A percentile compares a stretch with the other conserved stretches of the same genome.
Evolutionary conservation across 495 filamentous ascomycete genomes (phyloP).

Genomic region (Delitschia confertaspora): DNA sequence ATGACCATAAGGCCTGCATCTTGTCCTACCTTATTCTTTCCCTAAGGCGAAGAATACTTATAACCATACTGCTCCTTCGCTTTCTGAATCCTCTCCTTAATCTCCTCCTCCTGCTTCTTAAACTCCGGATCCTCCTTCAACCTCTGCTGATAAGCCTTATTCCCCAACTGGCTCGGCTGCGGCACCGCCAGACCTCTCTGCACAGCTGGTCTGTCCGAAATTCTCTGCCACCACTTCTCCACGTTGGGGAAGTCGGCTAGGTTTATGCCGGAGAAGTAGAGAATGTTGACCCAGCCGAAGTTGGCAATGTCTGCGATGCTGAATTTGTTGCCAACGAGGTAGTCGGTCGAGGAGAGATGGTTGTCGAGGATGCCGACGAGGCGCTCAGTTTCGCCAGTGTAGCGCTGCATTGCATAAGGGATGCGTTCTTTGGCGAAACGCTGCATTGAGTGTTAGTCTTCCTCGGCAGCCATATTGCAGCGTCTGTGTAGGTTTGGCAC

Average conservation of each 20-base stretch:
- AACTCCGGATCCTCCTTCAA: constrained; percentile 32
- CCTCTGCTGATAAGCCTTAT: constrained; percentile 23
- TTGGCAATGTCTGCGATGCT: constrained; percentile 34
- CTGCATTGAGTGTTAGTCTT: constrained; percentile 3
- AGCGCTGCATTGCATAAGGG: constrained; percentile 33
- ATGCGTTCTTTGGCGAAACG: constrained; percentile 32
- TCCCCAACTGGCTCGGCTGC: constrained; percentile 15
- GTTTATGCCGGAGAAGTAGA: constrained; percentile 27
- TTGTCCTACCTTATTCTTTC: no score
- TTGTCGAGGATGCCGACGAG: constrained; percentile 33
- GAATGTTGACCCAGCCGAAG: constrained; percentile 32
- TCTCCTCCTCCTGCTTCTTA: constrained; percentile 25
- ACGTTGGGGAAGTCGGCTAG: constrained; percentile 31
- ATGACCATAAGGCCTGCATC: no score
- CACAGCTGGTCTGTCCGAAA: constrained; percentile 31
- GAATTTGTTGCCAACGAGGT: constrained; percentile 35
- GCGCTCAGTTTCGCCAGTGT: constrained; percentile 34
- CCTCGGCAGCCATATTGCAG: background rate
- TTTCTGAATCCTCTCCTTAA: constrained; percentile 21
- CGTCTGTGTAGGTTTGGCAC: no score
- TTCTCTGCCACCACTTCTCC: constrained; percentile 30
- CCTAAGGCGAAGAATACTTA: constrained; percentile 27
- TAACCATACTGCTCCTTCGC: constrained; percentile 35
- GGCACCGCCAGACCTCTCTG: constrained; percentile 30
- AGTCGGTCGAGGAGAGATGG: constrained; percentile 29